These are phyloP conservation scores for Melastoma candidum DNA, from an alignment of 441 rosid genomes.

Conservation along the genomic window DNA sequence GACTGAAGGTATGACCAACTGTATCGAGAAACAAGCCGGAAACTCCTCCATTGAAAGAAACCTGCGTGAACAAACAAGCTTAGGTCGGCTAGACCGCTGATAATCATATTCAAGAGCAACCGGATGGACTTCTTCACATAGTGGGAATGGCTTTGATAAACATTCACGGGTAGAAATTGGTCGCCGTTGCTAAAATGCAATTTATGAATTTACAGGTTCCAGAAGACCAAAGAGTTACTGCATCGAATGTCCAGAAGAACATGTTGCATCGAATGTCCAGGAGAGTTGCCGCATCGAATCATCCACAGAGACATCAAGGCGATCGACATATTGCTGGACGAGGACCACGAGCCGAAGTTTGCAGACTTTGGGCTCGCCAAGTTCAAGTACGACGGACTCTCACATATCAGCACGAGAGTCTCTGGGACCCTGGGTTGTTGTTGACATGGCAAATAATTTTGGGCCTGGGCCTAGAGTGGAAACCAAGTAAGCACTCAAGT, in stretches of 20 bases:
- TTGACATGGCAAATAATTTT: too few species aligned
- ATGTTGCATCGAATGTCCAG: constrained; percentile 5
- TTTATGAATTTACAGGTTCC: constrained; percentile 3
- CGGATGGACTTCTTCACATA: too few species aligned
- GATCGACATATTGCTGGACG: constrained; percentile 13
- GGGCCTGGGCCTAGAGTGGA: too few species aligned
- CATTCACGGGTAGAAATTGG: neutral
- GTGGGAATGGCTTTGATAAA: neutral
- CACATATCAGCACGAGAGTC: constrained; percentile 12
- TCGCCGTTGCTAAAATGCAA: neutral
- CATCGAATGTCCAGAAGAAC: constrained; percentile 71
- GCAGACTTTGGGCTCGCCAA: constrained; percentile 17
- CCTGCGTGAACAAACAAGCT: constrained; percentile 24
- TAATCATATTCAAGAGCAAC: neutral
- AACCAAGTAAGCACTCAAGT: too few species aligned
- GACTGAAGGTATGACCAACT: constrained; percentile 66
- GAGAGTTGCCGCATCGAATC: neutral
- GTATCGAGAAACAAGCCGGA: constrained; percentile 77
- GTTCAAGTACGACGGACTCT: constrained; percentile 7
- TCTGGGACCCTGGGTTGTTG: constrained; percentile 11
- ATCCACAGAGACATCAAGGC: constrained; percentile 14
- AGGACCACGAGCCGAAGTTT: constrained; percentile 4
- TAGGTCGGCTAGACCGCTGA: too few species aligned
- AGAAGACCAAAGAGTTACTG: constrained; percentile 25
- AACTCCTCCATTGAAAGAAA: constrained; percentile 76